These are phyloP conservation scores for Trebouxia sp. DNA, from an alignment of 139 green algal genomes.

Conservation along the genomic window DNA sequence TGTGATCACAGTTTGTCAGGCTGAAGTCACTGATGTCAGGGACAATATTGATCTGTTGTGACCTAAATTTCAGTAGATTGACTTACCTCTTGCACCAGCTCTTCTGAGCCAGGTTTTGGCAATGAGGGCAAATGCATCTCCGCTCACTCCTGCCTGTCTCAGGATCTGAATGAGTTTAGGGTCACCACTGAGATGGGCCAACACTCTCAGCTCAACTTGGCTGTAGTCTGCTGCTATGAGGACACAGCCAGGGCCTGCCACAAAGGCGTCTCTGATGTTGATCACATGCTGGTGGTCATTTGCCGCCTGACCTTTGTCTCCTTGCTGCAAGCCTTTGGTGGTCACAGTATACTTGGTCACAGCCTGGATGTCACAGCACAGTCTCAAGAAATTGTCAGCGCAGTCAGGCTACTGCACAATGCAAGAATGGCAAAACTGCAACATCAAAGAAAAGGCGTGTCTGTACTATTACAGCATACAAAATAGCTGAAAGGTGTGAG, in stretches of 20 bases:
- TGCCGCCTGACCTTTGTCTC: neutral
- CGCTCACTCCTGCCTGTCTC: constrained; percentile 28
- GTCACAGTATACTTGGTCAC: constrained; percentile 1
- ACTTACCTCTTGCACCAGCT: neutral
- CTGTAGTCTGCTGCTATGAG: constrained; percentile 45
- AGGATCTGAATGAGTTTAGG: constrained; percentile 45
- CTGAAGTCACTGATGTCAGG: too few species aligned
- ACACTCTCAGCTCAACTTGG: constrained; percentile 66
- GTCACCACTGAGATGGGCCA: constrained; percentile 66
- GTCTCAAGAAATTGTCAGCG: too few species aligned
- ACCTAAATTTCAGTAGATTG: too few species aligned
- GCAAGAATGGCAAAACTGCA: neutral
- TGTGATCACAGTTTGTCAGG: too few species aligned
- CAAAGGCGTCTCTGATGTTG: constrained; percentile 59
- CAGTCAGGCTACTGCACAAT: neutral
- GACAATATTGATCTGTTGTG: too few species aligned
- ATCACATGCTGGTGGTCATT: constrained; percentile 9
- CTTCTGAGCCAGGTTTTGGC: constrained; percentile 43
- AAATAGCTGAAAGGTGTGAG: too few species aligned
- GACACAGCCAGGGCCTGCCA: constrained; percentile 34
- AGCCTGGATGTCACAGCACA: too few species aligned
- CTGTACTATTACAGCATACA: too few species aligned
- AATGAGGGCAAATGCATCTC: constrained; percentile 63
- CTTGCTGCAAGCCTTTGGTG: neutral
- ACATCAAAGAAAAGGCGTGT: too few species aligned